A percentile compares a stretch with the other conserved stretches of the same genome.
Evolutionary conservation across 2,329 filamentous ascomycete species (phyloP).

Genomic region (Incumbomyces lentus): DNA sequence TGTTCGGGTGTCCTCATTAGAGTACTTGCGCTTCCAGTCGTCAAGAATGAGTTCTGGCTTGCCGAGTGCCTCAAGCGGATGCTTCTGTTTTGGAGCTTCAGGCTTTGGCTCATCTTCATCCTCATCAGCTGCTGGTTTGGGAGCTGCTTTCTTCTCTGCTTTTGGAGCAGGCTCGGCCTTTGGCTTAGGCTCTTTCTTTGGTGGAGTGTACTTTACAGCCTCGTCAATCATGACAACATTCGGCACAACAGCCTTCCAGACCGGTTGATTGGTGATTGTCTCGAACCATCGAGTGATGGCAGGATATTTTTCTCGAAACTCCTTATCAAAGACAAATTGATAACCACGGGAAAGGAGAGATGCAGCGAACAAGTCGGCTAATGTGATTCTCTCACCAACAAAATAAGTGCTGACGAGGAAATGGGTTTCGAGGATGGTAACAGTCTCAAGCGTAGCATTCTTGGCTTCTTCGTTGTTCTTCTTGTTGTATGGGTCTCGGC

Average conservation of each 20-base stretch:
- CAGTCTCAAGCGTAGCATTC: conserved; percentile 57
- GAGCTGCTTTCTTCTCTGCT: conserved; percentile 41
- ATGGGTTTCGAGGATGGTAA: conserved; percentile 73
- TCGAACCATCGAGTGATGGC: conserved; percentile 88
- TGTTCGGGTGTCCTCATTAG: conserved; percentile 77
- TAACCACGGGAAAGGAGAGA: conserved; percentile 76
- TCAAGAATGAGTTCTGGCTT: conserved; percentile 75
- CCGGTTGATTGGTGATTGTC: conserved; percentile 84
- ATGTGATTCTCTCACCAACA: conserved; percentile 91
- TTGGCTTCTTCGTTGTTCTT: conserved; percentile 77
- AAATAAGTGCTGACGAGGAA: conserved; percentile 91
- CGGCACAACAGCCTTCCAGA: conserved; percentile 71
- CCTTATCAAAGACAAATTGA: conserved; percentile 87
- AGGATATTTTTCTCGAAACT: conserved; percentile 73
- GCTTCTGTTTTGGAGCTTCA: conserved; percentile 80
- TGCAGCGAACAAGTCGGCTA: conserved; percentile 82
- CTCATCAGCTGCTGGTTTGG: conserved; percentile 42
- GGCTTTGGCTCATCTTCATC: conserved; percentile 52
- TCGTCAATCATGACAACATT: conserved; percentile 72
- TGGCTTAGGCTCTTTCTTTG: conserved; percentile 57
- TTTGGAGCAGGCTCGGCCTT: conserved; percentile 61
- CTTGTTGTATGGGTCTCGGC: conserved; percentile 88
- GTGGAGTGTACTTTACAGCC: conserved; percentile 61
- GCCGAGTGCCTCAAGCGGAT: conserved; percentile 78
- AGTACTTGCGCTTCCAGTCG: conserved; percentile 98